phyloP scores from a whole-genome alignment of 805 yeast genomes.

The Jamesozyma rosinii region DNA sequence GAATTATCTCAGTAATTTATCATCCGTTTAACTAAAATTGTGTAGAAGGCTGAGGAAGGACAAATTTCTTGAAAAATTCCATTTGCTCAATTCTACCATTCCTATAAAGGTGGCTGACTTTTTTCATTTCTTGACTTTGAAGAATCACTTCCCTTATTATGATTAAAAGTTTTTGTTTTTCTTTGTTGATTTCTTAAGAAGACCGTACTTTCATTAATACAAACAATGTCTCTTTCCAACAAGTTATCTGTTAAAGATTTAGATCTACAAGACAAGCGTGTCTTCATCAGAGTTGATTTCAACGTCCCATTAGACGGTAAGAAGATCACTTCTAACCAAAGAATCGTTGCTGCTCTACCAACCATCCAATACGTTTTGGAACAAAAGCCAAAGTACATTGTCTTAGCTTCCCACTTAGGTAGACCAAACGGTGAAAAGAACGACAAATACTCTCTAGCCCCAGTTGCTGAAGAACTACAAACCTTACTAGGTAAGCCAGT shows the following conservation, averaged over 20 bases:
- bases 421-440: slow-evolving; percentile 94
- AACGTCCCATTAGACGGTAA: slow-evolving; percentile 92
- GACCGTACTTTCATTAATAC: neutral
- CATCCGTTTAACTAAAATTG: neutral
- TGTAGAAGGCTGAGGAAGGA: neutral
- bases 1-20: too few species aligned
- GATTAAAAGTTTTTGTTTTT: neutral
- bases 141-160: neutral
- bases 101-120: neutral
- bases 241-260: slow-evolving; percentile 91
- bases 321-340: slow-evolving; percentile 97
- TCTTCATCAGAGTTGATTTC: slow-evolving; percentile 96
- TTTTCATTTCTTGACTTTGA: neutral
- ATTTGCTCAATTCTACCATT: neutral
- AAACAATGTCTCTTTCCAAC: slow-evolving; percentile 78
- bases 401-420: slow-evolving; percentile 95
- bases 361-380: slow-evolving; percentile 92
- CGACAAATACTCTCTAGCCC: slow-evolving; percentile 83
- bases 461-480: slow-evolving; percentile 85
- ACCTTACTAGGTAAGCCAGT: slow-evolving; percentile 67
- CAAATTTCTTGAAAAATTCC: neutral
- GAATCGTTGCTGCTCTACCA: slow-evolving; percentile 98
- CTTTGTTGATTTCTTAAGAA: neutral
- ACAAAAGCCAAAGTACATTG: slow-evolving; percentile 81
- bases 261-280: slow-evolving; percentile 81